Percentiles rank a stretch among this genome's conserved stretches.
Evolutionary conservation across 192 early-diverging fungal species (phyloP).

Genomic region (Phycomyces nitens): DNA sequence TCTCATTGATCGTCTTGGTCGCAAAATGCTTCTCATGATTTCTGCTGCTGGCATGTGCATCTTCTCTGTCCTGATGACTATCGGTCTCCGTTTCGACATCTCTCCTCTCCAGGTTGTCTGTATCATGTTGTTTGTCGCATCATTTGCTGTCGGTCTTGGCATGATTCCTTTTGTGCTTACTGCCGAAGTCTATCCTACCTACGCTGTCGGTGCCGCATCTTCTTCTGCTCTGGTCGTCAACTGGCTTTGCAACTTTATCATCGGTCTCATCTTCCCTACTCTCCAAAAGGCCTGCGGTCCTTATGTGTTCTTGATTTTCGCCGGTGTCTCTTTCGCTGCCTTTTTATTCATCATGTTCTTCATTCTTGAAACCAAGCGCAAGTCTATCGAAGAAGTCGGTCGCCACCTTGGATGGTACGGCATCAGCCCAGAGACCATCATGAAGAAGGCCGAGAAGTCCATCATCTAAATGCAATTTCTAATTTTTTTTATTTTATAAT

Average conservation of each 20-base stretch:
- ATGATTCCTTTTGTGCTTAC: slow-evolving; percentile 57
- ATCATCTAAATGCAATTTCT: background rate
- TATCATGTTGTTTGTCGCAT: slow-evolving; percentile 52
- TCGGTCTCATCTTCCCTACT: slow-evolving; percentile 55
- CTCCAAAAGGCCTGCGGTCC: slow-evolving; percentile 40
- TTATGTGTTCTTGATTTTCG: slow-evolving; percentile 54
- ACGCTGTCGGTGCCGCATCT: slow-evolving; percentile 47
- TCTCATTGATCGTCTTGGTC: slow-evolving; percentile 61
- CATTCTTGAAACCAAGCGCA: slow-evolving; percentile 57
- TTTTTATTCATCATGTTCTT: slow-evolving; percentile 38
- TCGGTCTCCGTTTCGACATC: slow-evolving; percentile 21
- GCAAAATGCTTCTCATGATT: slow-evolving; percentile 56
- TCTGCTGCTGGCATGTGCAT: slow-evolving; percentile 62
- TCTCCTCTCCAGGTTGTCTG: slow-evolving; percentile 30
- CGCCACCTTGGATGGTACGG: slow-evolving; percentile 31
- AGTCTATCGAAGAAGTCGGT: slow-evolving; percentile 60
- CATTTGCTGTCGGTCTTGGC: slow-evolving; percentile 57
- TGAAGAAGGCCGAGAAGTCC: slow-evolving; percentile 10
- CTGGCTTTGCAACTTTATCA: slow-evolving; percentile 47
- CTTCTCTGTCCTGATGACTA: slow-evolving; percentile 48
- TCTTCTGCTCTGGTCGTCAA: slow-evolving; percentile 51
- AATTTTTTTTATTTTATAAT: too few relatives aligned
- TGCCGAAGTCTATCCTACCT: slow-evolving; percentile 54
- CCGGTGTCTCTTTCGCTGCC: slow-evolving; percentile 37
- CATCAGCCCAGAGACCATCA: slow-evolving; percentile 11